Evolutionary conservation across 2,329 filamentous ascomycete species (phyloP).

Genomic region (Thyridium curvatum): DNA sequence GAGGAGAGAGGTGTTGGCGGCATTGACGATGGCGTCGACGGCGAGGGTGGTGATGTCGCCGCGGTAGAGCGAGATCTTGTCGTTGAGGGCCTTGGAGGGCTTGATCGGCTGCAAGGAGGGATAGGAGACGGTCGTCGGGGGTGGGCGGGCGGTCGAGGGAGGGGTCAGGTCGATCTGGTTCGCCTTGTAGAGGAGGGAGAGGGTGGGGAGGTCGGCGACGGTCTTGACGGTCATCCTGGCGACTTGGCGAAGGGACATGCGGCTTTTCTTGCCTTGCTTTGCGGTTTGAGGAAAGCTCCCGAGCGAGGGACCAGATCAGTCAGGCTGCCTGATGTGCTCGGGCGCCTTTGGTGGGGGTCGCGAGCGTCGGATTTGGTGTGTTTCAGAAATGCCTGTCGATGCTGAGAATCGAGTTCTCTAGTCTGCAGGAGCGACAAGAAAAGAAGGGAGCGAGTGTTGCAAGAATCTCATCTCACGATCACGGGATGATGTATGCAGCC

Average conservation of each 20-base stretch:
- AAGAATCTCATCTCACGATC: too few relatives aligned
- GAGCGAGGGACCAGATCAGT: too few relatives aligned
- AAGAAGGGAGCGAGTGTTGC: too few relatives aligned
- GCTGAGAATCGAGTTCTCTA: too few relatives aligned
- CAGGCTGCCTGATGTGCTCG: too few relatives aligned
- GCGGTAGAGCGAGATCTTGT: constrained; percentile 62
- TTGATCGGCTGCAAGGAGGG: constrained; percentile 13
- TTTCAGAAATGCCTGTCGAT: too few relatives aligned
- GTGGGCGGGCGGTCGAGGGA: constrained; percentile 5
- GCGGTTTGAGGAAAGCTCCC: background rate
- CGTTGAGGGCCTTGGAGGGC: constrained; percentile 54
- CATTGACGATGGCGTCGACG: constrained; percentile 86
- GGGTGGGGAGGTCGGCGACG: constrained; percentile 52
- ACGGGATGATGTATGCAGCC: too few relatives aligned
- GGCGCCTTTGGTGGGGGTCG: too few relatives aligned
- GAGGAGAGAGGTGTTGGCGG: constrained; percentile 71
- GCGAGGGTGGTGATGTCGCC: constrained; percentile 76
- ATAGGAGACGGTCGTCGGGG: constrained; percentile 11
- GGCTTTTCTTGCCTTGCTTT: background rate
- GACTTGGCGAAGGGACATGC: constrained; percentile 5
- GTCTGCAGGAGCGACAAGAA: too few relatives aligned
- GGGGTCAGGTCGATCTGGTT: constrained; percentile 33
- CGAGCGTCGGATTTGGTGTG: too few relatives aligned
- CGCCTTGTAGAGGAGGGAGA: constrained; percentile 60
- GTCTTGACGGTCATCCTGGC: constrained; percentile 30